These are phyloP conservation scores for Elaphomyces granulatus DNA, from an alignment of 495 filamentous ascomycete genomes.

Conservation along the genomic window DNA sequence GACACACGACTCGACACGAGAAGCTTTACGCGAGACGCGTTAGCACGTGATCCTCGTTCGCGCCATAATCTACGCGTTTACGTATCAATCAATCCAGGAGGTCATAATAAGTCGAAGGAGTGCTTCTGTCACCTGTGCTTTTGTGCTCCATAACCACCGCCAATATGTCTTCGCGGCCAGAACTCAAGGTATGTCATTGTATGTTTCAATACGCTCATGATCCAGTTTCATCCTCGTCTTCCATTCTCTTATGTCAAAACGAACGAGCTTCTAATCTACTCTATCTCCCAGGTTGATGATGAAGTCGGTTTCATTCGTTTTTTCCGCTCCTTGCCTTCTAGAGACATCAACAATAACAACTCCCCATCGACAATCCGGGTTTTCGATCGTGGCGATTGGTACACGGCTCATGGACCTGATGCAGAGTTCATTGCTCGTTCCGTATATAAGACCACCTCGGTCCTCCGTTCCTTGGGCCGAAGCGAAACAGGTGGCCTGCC, in stretches of 20 bases:
- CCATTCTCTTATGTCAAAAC: constrained; percentile 1
- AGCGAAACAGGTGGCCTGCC: constrained; percentile 69
- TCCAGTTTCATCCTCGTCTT: not conserved
- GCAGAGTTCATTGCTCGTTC: constrained; percentile 88
- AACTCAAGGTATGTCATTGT: constrained; percentile 66
- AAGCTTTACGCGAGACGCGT: constrained; percentile 26
- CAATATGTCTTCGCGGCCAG: constrained; percentile 79
- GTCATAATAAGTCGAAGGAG: too few relatives aligned
- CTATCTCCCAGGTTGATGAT: constrained; percentile 64
- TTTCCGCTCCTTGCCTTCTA: constrained; percentile 63
- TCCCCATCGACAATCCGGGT: constrained; percentile 53
- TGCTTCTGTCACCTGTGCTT: too few relatives aligned
- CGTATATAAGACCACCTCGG: constrained; percentile 94
- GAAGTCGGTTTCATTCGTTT: constrained; percentile 92
- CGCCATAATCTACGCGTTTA: too few relatives aligned
- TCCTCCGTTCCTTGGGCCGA: constrained; percentile 75
- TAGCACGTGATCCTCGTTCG: not conserved
- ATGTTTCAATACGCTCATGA: too few relatives aligned
- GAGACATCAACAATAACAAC: constrained; percentile 43
- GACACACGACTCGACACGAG: too few relatives aligned
- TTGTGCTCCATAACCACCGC: constrained; percentile 11
- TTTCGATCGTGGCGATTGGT: constrained; percentile 91
- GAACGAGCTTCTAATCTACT: constrained; percentile 2
- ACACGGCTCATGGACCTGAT: constrained; percentile 85
- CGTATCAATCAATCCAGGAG: too few relatives aligned